Percentiles rank a stretch among this genome's conserved stretches.
Evolutionary conservation across 352 stramenopile genomes (phyloP).

Genomic region (Thalassiosira exigua): DNA sequence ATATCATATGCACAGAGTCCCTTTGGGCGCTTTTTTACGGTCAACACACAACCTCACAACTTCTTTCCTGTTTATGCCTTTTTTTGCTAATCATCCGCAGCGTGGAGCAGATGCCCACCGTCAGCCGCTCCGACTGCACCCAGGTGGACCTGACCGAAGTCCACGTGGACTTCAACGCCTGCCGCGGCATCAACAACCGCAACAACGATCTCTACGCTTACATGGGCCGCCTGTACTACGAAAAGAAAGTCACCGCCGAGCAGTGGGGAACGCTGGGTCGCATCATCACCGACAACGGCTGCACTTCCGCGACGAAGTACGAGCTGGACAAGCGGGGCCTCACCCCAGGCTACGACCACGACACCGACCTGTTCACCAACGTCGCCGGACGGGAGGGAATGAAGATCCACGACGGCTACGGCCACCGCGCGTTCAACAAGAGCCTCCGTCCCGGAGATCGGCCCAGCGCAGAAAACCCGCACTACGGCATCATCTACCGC

Average conservation of each 20-base stretch:
- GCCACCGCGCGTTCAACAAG: conserved; percentile 34
- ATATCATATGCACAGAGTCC: no score
- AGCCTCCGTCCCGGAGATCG: neutral
- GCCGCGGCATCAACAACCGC: conserved; percentile 48
- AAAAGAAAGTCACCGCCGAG: conserved; percentile 32
- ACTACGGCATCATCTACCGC: conserved; percentile 40
- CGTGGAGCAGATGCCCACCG: conserved; percentile 60
- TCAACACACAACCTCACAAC: no score
- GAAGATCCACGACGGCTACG: conserved; percentile 20
- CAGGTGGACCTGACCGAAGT: conserved; percentile 47
- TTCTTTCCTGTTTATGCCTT: no score
- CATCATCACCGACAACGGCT: conserved; percentile 52
- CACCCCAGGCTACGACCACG: conserved; percentile 41
- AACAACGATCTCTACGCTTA: conserved; percentile 69
- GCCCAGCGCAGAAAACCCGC: neutral
- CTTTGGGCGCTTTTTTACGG: no score
- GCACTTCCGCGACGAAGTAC: conserved; percentile 12
- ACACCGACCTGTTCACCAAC: conserved; percentile 41
- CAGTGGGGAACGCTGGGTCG: conserved; percentile 47
- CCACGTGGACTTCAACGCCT: conserved; percentile 65
- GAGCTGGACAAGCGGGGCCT: conserved; percentile 20
- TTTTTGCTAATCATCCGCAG: no score
- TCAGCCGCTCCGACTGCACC: conserved; percentile 58
- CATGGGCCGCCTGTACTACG: conserved; percentile 50
- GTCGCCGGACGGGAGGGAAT: conserved; percentile 46